Conservation (phyloP, 2,329 filamentous ascomycete genomes). For the Trichoderma gracile region DNA sequence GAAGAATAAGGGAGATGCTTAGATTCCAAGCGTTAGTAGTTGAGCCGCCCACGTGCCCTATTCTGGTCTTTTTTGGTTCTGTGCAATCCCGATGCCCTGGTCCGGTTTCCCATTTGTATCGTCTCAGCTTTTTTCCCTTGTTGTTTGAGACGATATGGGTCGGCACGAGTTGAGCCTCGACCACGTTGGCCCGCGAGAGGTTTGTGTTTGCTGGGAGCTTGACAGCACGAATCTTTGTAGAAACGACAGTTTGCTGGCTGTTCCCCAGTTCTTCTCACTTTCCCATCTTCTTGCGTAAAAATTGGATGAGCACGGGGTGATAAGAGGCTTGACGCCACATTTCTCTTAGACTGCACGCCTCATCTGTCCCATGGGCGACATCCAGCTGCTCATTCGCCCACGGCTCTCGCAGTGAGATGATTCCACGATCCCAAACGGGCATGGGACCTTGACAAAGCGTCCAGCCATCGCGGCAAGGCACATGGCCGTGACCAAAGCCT, state of each 20-base stretch:
- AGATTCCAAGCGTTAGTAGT: background rate
- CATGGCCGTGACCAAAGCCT: constrained; percentile 19
- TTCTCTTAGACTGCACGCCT: background rate
- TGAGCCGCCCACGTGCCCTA: constrained; percentile 13
- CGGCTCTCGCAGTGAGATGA: background rate
- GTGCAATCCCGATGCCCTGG: constrained; percentile 14
- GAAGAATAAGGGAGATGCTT: constrained; percentile 9
- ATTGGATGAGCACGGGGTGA: constrained; percentile 10
- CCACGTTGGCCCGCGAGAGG: background rate
- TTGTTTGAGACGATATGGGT: constrained; percentile 10
- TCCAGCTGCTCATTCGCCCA: constrained; percentile 11
- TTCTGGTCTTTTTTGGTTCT: background rate
- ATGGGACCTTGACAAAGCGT: background rate
- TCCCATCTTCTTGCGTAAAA: background rate
- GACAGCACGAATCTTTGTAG: background rate
- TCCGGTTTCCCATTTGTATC: background rate
- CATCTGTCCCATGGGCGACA: background rate
- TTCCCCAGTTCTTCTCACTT: background rate
- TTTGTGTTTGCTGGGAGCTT: background rate
- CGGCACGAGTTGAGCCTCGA: background rate
- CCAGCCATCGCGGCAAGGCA: constrained; percentile 13
- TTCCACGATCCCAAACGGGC: background rate
- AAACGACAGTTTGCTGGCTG: background rate
- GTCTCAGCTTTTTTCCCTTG: background rate
- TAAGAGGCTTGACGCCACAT: background rate